Percentiles rank a stretch among this genome's conserved stretches.
Evolutionary conservation across 345 rosid species (phyloP).

Genomic region (Acer negundo): DNA sequence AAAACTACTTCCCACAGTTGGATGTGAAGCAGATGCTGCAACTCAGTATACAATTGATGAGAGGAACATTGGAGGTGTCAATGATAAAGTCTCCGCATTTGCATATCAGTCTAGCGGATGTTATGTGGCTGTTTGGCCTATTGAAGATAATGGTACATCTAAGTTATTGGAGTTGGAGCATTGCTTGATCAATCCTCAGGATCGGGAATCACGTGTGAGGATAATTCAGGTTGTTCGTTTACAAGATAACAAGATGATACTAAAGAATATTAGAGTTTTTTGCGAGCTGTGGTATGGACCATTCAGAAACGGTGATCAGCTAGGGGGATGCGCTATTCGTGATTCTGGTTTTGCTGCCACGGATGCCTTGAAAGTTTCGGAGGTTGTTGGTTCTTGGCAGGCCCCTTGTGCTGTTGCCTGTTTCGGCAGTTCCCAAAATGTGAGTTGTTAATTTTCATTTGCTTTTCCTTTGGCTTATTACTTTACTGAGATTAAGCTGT

Average conservation of each 20-base stretch:
- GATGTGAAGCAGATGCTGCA: slow-evolving; percentile 98
- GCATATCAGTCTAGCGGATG: slow-evolving; percentile 72
- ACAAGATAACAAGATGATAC: slow-evolving; percentile 32
- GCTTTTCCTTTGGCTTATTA: background rate
- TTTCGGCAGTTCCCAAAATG: slow-evolving; percentile 39
- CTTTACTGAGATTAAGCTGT: background rate
- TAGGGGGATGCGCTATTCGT: slow-evolving; percentile 84
- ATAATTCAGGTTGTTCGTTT: slow-evolving; percentile 51
- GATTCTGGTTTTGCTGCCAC: slow-evolving; percentile 87
- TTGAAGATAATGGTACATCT: slow-evolving; percentile 21
- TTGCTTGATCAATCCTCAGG: slow-evolving; percentile 79
- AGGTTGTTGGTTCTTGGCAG: slow-evolving; percentile 60
- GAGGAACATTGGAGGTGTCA: slow-evolving; percentile 44
- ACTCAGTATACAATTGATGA: slow-evolving; percentile 62
- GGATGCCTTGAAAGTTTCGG: slow-evolving; percentile 52
- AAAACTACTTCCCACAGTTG: slow-evolving; percentile 92
- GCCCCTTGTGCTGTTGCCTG: slow-evolving; percentile 49
- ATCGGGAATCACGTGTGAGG: slow-evolving; percentile 83
- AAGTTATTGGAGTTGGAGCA: slow-evolving; percentile 65
- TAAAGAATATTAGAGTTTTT: slow-evolving; percentile 60
- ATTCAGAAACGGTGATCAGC: slow-evolving; percentile 80
- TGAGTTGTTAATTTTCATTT: slow-evolving; percentile 32
- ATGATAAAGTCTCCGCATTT: slow-evolving; percentile 48
- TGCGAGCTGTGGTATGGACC: slow-evolving; percentile 90
- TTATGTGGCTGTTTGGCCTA: slow-evolving; percentile 78